Evolutionary conservation across 441 rosid genomes (phyloP).

Genomic region (Croton laevigatus): DNA sequence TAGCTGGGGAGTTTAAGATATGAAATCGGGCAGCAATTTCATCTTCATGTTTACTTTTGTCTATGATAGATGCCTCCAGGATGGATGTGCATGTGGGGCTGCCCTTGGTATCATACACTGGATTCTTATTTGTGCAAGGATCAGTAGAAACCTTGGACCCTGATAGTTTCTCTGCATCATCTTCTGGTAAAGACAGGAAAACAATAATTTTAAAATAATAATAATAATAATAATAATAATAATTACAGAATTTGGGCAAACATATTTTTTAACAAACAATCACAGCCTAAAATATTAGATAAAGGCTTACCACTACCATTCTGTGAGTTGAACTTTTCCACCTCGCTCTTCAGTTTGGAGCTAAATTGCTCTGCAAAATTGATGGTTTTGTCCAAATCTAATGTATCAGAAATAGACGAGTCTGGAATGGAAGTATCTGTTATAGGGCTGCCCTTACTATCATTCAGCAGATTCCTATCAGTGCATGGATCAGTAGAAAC

Average conservation of each 20-base stretch:
- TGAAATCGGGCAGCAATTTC: slow-evolving; percentile 51
- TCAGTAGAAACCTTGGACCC: slow-evolving; percentile 23
- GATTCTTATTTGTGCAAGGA: slow-evolving; percentile 22
- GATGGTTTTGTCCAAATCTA: no score
- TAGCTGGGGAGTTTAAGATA: slow-evolving; percentile 39
- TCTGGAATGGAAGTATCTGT: slow-evolving; percentile 14
- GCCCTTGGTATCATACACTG: slow-evolving; percentile 24
- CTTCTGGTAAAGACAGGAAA: slow-evolving; percentile 20
- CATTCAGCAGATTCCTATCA: slow-evolving; percentile 27
- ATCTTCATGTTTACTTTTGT: slow-evolving; percentile 31
- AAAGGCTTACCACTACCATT: no score
- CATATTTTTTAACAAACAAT: no score
- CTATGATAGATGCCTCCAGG: slow-evolving; percentile 26
- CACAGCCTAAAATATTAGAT: no score
- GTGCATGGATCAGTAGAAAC: slow-evolving; percentile 23
- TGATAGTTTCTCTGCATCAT: slow-evolving; percentile 24
- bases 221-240: no score
- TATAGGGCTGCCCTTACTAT: slow-evolving; percentile 18
- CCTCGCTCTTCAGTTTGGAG: no score
- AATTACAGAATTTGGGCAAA: no score
- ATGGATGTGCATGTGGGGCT: slow-evolving; percentile 19
- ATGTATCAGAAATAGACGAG: no score
- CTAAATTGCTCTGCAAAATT: no score
- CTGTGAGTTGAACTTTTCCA: no score
- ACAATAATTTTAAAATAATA: no score